Base-by-base conservation (phyloP, 2,329 filamentous ascomycete species). In the Epicoccum sorghinum region DNA sequence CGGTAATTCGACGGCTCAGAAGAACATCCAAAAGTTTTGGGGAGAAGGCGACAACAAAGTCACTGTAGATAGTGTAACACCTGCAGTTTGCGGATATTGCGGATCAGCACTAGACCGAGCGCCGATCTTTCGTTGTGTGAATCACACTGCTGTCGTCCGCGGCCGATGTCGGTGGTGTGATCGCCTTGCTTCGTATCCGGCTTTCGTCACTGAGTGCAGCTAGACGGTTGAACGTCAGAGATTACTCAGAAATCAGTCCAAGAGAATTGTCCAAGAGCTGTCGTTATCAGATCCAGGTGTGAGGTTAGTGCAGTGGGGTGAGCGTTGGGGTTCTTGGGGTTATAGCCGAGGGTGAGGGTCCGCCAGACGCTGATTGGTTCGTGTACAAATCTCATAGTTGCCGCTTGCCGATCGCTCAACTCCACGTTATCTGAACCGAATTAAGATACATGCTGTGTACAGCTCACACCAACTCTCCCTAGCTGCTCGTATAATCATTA, bases 121-220 rank as follows among this genome's bases (percentile, higher is more conserved):
- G 40, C 37, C 35, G 52, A 45, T 49, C 41, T 24, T 46, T 29
- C 4, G 22, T 14, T 36, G 33, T 42, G 39, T 57, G 51, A 60
- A 35, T 59, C 53, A 59, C 32, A 45, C 7, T 24, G 41, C 42
- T 33, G 14, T 22, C 37, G 29, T 61, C 53, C 59, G 57, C 59
- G 59, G 59, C 59, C 53, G 59, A 56, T 59, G 49, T 47, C 38
- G 57, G 47, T 37, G 33, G 18, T 29, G n/a, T 27, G 46, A 8
- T 18, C 27, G 18, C 29, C 12, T 37, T 12, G n/a, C 23, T 32
- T 18, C 23, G 25, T 36, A 29, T 4, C 10, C 32, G 32, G 7
- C 10, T 33, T 5, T 10, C 36, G 29, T 3, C 9, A 22, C 40
- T 43, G 5, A 5, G 2, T 9, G 2, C 4, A 33, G 32, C 2